These are phyloP conservation scores for Craterostigma plantagineum DNA, from an alignment of 257 asterid species.

Conservation along the genomic window DNA sequence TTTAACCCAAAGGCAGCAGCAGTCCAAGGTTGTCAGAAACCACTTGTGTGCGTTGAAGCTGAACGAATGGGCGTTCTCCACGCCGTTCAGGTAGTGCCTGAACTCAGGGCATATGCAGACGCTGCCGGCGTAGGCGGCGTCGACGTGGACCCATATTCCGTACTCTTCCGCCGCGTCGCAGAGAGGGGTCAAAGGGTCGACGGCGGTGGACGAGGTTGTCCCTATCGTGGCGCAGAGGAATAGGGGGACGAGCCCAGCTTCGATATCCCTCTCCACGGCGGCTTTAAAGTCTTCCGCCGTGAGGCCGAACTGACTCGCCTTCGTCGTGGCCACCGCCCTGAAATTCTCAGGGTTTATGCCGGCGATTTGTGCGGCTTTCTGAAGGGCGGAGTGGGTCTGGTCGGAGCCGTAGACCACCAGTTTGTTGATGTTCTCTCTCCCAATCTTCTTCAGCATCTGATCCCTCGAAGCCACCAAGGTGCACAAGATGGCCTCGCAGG, in stretches of 20 bases:
- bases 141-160: constrained; percentile 54
- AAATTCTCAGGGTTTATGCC: constrained; percentile 36
- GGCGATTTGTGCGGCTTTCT: constrained; percentile 47
- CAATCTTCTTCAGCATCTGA: constrained; percentile 19
- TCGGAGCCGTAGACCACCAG: constrained; percentile 52
- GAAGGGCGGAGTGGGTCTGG: constrained; percentile 48
- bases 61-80: constrained; percentile 43
- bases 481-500: constrained; percentile 47
- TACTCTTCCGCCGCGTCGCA: constrained; percentile 30
- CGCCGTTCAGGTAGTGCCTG: constrained; percentile 45
- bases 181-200: constrained; percentile 27
- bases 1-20: constrained; percentile 74
- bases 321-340: constrained; percentile 26
- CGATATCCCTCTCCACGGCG: constrained; percentile 19
- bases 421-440: constrained; percentile 25
- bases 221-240: constrained; percentile 52
- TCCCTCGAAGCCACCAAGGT: constrained; percentile 54
- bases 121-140: constrained; percentile 67
- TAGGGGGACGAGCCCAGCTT: constrained; percentile 31
- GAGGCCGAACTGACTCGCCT: constrained; percentile 18
- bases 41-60: constrained; percentile 68
- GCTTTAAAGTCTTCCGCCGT: constrained; percentile 20
- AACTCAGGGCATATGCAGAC: constrained; percentile 49
- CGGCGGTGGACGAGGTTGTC: constrained; percentile 49
- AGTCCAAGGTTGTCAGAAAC: constrained; percentile 46